Conservation (phyloP, 129 eudicot species). For the Glebionis coronaria region DNA sequence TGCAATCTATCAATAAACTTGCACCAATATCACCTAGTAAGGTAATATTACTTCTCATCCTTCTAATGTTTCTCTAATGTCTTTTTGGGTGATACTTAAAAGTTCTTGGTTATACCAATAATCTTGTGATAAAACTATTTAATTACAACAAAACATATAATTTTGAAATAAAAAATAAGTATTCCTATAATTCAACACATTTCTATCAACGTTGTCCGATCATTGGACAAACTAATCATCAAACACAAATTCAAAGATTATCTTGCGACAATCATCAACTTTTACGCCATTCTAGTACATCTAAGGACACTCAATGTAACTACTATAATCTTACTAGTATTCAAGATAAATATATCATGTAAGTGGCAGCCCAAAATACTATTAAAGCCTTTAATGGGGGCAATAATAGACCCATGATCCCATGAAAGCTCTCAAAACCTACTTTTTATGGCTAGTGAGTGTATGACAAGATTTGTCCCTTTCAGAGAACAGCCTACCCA, state of each 20-base stretch:
- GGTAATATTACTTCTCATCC: no score
- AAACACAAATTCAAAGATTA: background rate
- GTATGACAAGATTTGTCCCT: constrained; percentile 12
- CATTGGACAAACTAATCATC: no score
- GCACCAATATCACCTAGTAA: no score
- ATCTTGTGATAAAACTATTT: no score
- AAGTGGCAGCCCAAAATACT: background rate
- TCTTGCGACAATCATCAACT: background rate
- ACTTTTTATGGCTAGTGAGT: constrained; percentile 19
- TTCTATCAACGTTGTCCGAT: background rate
- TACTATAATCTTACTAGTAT: background rate
- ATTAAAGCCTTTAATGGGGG: constrained; percentile 15
- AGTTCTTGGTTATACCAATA: no score
- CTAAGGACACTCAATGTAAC: background rate
- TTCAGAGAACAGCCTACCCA: constrained; percentile 17
- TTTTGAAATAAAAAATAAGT: background rate
- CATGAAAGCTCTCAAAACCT: constrained; percentile 3
- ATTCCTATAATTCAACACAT: background rate
- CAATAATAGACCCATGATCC: background rate
- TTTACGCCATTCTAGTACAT: background rate
- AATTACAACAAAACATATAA: no score
- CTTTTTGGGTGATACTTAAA: no score
- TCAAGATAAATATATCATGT: background rate
- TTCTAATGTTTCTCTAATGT: no score
- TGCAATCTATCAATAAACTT: no score